Evolutionary conservation across 129 eudicot species (phyloP), one percentile per base, ranked within the genome.

Genomic region (Deinandra increscens): DNA sequence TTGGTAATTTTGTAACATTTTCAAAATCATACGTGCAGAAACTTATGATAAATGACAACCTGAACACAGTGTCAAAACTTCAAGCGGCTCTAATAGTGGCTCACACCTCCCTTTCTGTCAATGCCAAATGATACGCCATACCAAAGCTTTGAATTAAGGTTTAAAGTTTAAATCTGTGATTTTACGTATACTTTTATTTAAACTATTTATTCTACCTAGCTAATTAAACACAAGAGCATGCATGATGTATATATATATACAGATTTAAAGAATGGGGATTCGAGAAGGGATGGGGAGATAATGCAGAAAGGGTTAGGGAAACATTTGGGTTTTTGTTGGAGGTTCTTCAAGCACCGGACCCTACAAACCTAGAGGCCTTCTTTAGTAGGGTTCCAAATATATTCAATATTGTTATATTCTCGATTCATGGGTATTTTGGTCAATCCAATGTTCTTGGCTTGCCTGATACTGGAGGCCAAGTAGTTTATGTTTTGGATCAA

Each of bases 381-480:
- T 89, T 94, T 33, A 76, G 97, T 75, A 80, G 96, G 75, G 83
- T 89, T 76, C 99, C 97, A 4, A 82, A 70, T 22, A 82, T 88
- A 15, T 94, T 89, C 80, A 90, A 85, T 44, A 71, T 94, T 20
- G 97, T 94, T 6, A 69, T 89, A 6, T 89, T 94, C 80, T 94
- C 99, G 34, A 87, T 87, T 39, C 99, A 94, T 73, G 99, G 99
- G 42, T 94, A 89, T 65, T 94, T 94, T 60, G 99, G 99, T 58
- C 99, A 94, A 79, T 74, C 95, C n/a, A 84, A 89, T 70, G 99
- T 94, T 70, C 99, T 94, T 50, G 99, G 99, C 54, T 83, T 89
- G 83, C 99, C 99, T 29, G 99, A 94, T 78, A 94, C 97, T 0
- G 99, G 99, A 11, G 99, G 99, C n/a, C 97, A 94, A 75, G 99